Evolutionary conservation across 1,284 basidiomycete species (phyloP).

Genomic region (Tilletia caries): DNA sequence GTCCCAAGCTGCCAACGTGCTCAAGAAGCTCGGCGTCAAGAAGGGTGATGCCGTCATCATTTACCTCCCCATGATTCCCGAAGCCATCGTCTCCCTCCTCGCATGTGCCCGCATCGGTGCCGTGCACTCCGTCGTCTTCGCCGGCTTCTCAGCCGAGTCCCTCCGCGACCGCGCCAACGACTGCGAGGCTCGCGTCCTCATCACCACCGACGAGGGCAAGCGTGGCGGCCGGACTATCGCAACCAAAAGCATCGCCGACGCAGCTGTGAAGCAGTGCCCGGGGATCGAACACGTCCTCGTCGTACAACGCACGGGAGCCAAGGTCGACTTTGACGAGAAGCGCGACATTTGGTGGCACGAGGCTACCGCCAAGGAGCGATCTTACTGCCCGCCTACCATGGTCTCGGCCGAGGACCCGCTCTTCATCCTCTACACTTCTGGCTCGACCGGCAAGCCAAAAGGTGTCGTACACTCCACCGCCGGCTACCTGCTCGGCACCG

Average conservation of each 20-base stretch:
- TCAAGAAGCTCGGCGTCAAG: conserved; percentile 83
- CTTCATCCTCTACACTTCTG: conserved; percentile 93
- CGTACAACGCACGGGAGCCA: conserved; percentile 78
- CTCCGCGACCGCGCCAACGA: conserved; percentile 89
- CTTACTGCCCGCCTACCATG: conserved; percentile 81
- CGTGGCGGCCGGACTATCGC: conserved; percentile 93
- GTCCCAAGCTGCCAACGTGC: conserved; percentile 83
- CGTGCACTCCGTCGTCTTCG: conserved; percentile 97
- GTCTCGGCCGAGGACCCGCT: conserved; percentile 90
- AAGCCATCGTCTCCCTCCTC: conserved; percentile 89
- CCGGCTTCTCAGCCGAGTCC: conserved; percentile 95
- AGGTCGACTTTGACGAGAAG: conserved; percentile 75
- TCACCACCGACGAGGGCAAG: conserved; percentile 91
- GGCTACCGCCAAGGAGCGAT: conserved; percentile 75
- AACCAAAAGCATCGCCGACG: conserved; percentile 89
- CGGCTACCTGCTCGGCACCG: conserved; percentile 86
- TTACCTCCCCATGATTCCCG: conserved; percentile 61
- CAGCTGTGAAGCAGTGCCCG: conserved; percentile 80
- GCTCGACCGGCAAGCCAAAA: conserved; percentile 94
- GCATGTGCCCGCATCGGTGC: conserved; percentile 96
- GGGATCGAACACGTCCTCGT: conserved; percentile 87
- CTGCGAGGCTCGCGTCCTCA: conserved; percentile 82
- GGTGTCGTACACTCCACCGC: conserved; percentile 92
- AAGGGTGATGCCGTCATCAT: conserved; percentile 77
- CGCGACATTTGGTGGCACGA: conserved; percentile 98